These are phyloP conservation scores for Samsoniella hepiali DNA, from an alignment of 2,329 filamentous ascomycete species.

Conservation along the genomic window DNA sequence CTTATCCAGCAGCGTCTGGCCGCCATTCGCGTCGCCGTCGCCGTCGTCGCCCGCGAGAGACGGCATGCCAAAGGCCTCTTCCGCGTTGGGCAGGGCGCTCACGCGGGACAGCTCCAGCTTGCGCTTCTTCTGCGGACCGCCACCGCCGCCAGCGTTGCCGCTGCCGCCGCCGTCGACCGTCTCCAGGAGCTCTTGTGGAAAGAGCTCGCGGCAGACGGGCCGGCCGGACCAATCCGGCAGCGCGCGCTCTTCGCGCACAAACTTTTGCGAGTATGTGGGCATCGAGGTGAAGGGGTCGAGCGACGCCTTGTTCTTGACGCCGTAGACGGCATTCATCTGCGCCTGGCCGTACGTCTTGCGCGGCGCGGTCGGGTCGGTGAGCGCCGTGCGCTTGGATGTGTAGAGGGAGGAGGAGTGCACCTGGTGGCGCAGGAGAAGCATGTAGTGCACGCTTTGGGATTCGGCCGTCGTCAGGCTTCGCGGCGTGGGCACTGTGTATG, in stretches of 20 bases:
- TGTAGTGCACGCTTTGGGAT: conserved; percentile 45
- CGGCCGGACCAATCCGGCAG: conserved; percentile 52
- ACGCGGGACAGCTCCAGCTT: conserved; percentile 46
- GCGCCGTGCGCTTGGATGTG: conserved; percentile 49
- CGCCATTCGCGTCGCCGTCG: conserved; percentile 30
- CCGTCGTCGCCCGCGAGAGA: conserved; percentile 26
- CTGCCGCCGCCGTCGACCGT: conserved; percentile 50
- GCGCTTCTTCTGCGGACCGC: conserved; percentile 39
- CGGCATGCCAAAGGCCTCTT: conserved; percentile 47
- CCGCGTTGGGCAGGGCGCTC: conserved; percentile 47
- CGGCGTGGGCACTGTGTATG: conserved; percentile 48
- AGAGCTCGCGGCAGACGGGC: conserved; percentile 51
- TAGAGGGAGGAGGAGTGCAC: conserved; percentile 54
- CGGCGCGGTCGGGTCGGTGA: conserved; percentile 39
- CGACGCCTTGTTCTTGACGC: conserved; percentile 52
- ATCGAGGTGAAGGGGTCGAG: conserved; percentile 57
- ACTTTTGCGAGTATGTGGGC: conserved; percentile 56
- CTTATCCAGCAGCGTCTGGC: conserved; percentile 40
- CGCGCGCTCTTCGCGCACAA: conserved; percentile 48
- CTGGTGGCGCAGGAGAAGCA: conserved; percentile 55
- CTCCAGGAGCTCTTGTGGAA: conserved; percentile 53
- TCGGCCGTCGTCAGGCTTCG: conserved; percentile 44
- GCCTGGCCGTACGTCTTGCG: conserved; percentile 51
- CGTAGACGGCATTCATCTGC: conserved; percentile 57
- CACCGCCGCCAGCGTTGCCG: conserved; percentile 30